Base-by-base conservation (phyloP, 2,329 filamentous ascomycete genomes). In the Neurospora sp. region DNA sequence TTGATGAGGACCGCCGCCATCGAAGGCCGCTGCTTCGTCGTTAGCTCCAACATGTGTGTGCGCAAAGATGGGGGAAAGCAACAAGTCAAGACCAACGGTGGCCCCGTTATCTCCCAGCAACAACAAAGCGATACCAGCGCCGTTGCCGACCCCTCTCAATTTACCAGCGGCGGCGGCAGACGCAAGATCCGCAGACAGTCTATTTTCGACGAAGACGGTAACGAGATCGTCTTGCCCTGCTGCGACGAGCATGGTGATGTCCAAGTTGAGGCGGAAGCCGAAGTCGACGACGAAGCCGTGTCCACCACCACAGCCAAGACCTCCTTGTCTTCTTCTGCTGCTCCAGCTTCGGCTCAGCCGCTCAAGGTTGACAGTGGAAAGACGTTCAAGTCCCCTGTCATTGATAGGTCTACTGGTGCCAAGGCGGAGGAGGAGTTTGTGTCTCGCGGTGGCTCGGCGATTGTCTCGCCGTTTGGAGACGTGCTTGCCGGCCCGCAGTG, bases 21-120 rank as follows among this genome's bases (percentile, higher is more conserved):
- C 68, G 95, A 98, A 79, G 92, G 93, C 0, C 85, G 94, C 23
- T 92, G 92, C 74, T 94, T 96, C 74, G 93, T 97, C 19, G 82
- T 97, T 3, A 93, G 89, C 76, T 89, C 92, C 66, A 97, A 97
- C 79, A 94, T 96, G 83, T 94, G 91, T 77, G 86, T 92, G 3
- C 86, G 84, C 72, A 84, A 81, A 73, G 85, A 83, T 66, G 81
- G 89, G 71, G 77, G 90, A 2, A 88, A 88, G 0, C 77, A 76
- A 5, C 90, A 87, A 36, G n/a, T 28, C 1, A 39, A 38, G 11
- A 38, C 8, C 67, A 28, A 33, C 67, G 23, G 11, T 69, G 1
- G 11, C 67, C 15, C 39, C 42, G 6, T 3, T 15, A 15, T n/a
- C 69, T 8, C 19, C 39, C 15, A 66, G 69, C 23, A 58, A 70